Base-by-base conservation (phyloP, 345 rosid genomes). In the Gossypium arboreum region DNA sequence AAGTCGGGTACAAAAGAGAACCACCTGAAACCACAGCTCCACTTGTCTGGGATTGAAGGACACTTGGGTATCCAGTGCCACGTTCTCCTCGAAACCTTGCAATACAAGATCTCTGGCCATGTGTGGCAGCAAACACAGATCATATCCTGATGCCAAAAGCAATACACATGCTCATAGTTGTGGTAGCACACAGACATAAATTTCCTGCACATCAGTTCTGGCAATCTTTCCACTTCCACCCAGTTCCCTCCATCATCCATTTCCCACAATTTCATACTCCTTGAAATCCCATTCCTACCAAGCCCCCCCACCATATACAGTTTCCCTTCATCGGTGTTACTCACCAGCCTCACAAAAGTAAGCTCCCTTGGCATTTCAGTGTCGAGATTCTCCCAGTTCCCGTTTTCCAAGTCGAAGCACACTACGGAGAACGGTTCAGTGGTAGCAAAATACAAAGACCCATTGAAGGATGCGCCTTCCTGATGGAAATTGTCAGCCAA, bases 11-110 rank as follows among this genome's bases (percentile, higher is more conserved):
- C 84, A 75, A 92, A 89, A 68, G 98, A 94, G 78, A 92, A 94
- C 97, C 97, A 92, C 51, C 85, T 83, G 81, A 94, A 94, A 2
- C 97, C 98, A 85, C 95, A 94, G 78, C 97, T 90, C 92, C 94
- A 92, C 73, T 89, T 88, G 64, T 94, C 91, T 15, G 97, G 94
- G 79, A 94, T 77, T 7, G 94, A 86, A 72, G 98, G 97, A 80
- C 89, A 91, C 57, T 84, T 91, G 5, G 92, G 95, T 63, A 92
- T 77, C 97, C 98, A 94, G 68, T 92, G 97, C 98, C 98, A 92
- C 2, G 91, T 91, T 81, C 85, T 83, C 74, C 88, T 84, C 1
- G 90, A 82, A 22, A 88, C 81, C 87, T 81, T 89, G 73, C 77
- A 94, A 63, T 88, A 94, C 76, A 94, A 76, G 71, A 94, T 86